Evolutionary conservation across 192 early-diverging fungal genomes (phyloP), one percentile per base, ranked within the genome.

Genomic region (Geranomyces variabilis): DNA sequence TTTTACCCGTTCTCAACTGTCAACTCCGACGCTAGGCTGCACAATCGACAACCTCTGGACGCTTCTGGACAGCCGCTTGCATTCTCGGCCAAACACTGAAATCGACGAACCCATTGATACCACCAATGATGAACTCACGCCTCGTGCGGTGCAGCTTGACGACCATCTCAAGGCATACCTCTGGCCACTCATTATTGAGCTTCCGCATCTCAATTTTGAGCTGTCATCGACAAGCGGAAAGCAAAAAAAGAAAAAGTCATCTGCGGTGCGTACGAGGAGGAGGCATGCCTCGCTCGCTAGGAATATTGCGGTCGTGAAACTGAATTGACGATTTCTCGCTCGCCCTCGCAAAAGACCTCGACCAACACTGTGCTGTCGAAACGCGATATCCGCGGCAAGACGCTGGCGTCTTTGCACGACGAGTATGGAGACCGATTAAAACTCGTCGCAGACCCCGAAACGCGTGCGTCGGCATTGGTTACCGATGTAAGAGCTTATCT

Each of bases 401-500:
- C 12, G 29, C 77, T 63, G 26, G 44, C 24, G 0, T 59, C 70
- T 6, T 45, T 65, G 26, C 21, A 51, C 7, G 57, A 57, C 15
- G 33, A 36, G 19, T 66, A 77, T 29, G 78, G 70, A 13, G 49
- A 44, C 17, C 31, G 66, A n/a, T 46, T 81, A 51, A 67, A 62
- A 7, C 43, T 81, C 7, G 70, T 73, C 10, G 79, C 79, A 19
- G 59, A 31, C 24, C 47, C 61, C n/a, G 48, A 63, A 17, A 45
- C 51, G 7, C 76, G 78, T 17, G 13, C 41, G 3, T 72, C 75
- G 4, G 55, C 84, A 17, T 34, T 75, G 13, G 75, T 87, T n/a
- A 81, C 81, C 13, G 63, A 41, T 68, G 21, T 57, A 78, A 9
- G 85, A 81, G 44, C 81, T 85, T 70, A 41, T 65, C 49, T 14